Base-by-base conservation (phyloP, 768 basidiomycete species). In the Cyathus striatus region DNA sequence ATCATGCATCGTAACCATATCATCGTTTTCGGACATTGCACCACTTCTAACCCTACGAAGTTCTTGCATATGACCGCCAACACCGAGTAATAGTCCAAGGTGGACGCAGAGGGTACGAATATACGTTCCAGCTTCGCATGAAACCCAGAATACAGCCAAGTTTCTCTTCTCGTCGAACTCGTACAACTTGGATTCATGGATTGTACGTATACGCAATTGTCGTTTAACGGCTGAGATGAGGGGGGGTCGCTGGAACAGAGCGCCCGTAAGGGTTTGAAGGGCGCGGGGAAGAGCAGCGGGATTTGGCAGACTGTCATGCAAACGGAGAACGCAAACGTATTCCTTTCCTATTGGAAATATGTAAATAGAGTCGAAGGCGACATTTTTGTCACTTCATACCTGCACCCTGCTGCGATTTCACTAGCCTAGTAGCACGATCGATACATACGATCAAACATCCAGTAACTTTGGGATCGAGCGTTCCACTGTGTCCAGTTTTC, bases 41-140 rank as follows among this genome's bases (percentile, higher is more conserved):
- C 96, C 96, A 59, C 86, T 90, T 50, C 96, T 73, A 12, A 98
- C 95, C 54, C 96, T 73, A 54, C 96, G 77, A 45, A 99, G 76
- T 63, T 99, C 96, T 68, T 99, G 95, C 96, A 99, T 99, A 65
- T 99, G 96, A n/a, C 94, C 96, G 18, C 96, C 96, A 22, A 98
- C 95, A 48, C 96, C 96, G 26, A 97, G 72, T 32, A 99, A 48
- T 40, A 99, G 74, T 45, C 96, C 96, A 42, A 99, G 70, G 66
- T 99, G 96, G 12, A 99, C 96, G 62, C 96, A 99, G 35, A 99
- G 76, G 1, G 96, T 99, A 61, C 96, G 86, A 52, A 90, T 90
- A 51, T 90, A 90, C n/a, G 88, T 90, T 46, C 96, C 96, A 26
- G 96, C 96, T 62, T 99, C 96, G 61, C 96, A 99, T 17, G 89